These are phyloP conservation scores for Euphrasia confusa DNA, from an alignment of 257 asterid genomes.

Conservation along the genomic window DNA sequence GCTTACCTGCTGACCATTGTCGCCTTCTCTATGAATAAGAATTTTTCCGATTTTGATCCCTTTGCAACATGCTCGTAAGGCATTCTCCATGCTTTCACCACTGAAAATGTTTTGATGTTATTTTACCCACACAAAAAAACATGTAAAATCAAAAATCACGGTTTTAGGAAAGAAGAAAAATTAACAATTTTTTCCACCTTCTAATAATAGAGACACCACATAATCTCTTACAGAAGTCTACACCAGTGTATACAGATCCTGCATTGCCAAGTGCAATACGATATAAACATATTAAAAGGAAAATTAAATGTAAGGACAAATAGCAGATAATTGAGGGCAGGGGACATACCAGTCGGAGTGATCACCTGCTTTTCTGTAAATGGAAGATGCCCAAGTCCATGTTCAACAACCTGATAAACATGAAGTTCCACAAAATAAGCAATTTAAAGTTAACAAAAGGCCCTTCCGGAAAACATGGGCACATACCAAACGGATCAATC, in stretches of 20 bases:
- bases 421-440: conserved; percentile 17
- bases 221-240: conserved; percentile 79
- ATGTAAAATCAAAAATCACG: background rate
- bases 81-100: conserved; percentile 33
- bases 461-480: no score
- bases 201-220: conserved; percentile 33
- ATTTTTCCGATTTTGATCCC: conserved; percentile 90
- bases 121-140: background rate
- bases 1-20: conserved; percentile 72
- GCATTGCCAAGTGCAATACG: conserved; percentile 23
- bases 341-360: conserved; percentile 72
- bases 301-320: no score
- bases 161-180: background rate
- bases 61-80: conserved; percentile 82
- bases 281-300: no score
- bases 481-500: conserved; percentile 76
- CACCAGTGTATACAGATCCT: conserved; percentile 81
- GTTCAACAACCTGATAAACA: conserved; percentile 67
- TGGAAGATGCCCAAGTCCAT: conserved; percentile 86
- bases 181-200: conserved; percentile 38
- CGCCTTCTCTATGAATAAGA: conserved; percentile 81
- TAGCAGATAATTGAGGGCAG: background rate
- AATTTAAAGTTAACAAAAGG: conserved; percentile 3
- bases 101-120: conserved; percentile 30
- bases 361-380: conserved; percentile 88